Evolutionary conservation across 176 grass and related monocot genomes (phyloP).

Genomic region (Lolium perenne): DNA sequence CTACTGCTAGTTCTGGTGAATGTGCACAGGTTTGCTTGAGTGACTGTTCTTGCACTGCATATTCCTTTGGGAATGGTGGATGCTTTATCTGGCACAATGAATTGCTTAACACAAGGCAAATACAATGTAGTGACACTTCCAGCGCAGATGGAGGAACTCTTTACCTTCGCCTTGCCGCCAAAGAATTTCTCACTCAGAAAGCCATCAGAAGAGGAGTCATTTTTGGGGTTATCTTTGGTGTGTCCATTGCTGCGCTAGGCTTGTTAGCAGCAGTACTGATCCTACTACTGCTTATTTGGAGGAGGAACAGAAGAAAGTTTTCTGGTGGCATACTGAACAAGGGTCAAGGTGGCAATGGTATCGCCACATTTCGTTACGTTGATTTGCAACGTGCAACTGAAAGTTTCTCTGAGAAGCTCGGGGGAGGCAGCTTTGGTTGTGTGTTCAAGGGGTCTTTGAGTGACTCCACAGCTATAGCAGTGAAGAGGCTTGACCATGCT

Average conservation of each 20-base stretch:
- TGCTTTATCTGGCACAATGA: constrained; percentile 53
- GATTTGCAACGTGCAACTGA: constrained; percentile 52
- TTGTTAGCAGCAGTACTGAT: constrained; percentile 19
- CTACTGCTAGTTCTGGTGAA: constrained; percentile 20
- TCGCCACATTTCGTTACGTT: constrained; percentile 34
- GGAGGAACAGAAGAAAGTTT: constrained; percentile 24
- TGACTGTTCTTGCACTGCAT: constrained; percentile 62
- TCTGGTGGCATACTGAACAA: not conserved
- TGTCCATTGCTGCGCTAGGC: not conserved
- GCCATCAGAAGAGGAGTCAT: not conserved
- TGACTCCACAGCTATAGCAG: constrained; percentile 50
- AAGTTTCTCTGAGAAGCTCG: constrained; percentile 60
- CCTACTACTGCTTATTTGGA: constrained; percentile 21
- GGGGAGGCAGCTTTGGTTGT: constrained; percentile 61
- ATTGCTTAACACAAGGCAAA: constrained; percentile 50
- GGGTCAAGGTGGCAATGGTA: constrained; percentile 20
- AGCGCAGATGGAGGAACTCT: constrained; percentile 33
- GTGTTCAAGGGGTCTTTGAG: constrained; percentile 56
- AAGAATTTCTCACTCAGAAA: constrained; percentile 34
- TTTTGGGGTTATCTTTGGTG: constrained; percentile 9
- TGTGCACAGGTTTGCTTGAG: constrained; percentile 49
- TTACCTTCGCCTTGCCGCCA: constrained; percentile 57
- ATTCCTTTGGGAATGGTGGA: constrained; percentile 29
- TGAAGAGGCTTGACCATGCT: constrained; percentile 56
- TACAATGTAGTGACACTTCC: not conserved